phyloP scores from a whole-genome alignment of 1,284 basidiomycete species.

The Megacollybia platyphylla region DNA sequence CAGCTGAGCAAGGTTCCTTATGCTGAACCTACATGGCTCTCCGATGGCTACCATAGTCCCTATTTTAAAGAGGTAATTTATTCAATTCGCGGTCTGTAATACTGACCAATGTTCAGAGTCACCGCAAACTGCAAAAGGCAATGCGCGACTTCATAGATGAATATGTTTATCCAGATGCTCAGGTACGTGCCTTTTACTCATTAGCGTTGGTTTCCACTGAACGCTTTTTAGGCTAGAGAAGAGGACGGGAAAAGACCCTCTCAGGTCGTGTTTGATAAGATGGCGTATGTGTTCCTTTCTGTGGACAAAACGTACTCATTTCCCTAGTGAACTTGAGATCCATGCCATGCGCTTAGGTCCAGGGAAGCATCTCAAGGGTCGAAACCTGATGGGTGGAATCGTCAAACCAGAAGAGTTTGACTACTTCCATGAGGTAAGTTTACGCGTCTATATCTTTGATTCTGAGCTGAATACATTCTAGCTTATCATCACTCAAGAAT shows the following conservation, averaged over 20 bases:
- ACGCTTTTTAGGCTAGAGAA: slow-evolving; percentile 42
- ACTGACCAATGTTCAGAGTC: slow-evolving; percentile 21
- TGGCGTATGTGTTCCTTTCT: slow-evolving; percentile 38
- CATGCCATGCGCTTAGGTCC: slow-evolving; percentile 89
- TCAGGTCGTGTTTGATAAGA: slow-evolving; percentile 53
- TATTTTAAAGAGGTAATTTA: slow-evolving; percentile 52
- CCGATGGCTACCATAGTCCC: slow-evolving; percentile 48
- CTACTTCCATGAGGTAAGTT: slow-evolving; percentile 67
- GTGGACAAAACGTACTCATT: not conserved
- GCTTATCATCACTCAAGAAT: slow-evolving; percentile 83
- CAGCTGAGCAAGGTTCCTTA: slow-evolving; percentile 66
- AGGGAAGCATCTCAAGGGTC: slow-evolving; percentile 75
- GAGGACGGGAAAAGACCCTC: slow-evolving; percentile 65
- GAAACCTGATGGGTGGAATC: slow-evolving; percentile 68
- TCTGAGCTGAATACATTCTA: slow-evolving; percentile 14
- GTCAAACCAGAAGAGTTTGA: slow-evolving; percentile 84
- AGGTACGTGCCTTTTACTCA: slow-evolving; percentile 13
- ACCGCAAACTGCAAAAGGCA: slow-evolving; percentile 32
- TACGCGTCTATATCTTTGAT: not conserved
- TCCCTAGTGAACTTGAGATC: slow-evolving; percentile 49
- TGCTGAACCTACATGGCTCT: slow-evolving; percentile 74
- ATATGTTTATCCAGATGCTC: slow-evolving; percentile 36
- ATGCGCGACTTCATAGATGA: slow-evolving; percentile 38
- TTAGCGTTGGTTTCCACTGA: no score
- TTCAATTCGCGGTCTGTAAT: not conserved